A percentile compares a stretch with the other conserved stretches of the same genome.
phyloP scores from a whole-genome alignment of 495 filamentous ascomycete genomes.

The Pyrenula aspistea region DNA sequence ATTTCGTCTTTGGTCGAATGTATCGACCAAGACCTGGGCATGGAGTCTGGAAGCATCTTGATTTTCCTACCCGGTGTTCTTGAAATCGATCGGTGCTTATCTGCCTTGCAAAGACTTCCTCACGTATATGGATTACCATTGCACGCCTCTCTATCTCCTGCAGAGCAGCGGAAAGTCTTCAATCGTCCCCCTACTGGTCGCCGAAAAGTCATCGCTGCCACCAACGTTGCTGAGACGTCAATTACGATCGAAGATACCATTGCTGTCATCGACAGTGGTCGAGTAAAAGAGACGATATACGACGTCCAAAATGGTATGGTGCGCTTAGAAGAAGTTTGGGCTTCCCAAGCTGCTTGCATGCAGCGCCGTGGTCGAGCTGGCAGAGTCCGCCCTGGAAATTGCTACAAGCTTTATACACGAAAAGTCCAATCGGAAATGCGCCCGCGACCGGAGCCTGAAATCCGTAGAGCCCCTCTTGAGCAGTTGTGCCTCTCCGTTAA shows the following conservation, averaged over 20 bases:
- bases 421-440: conserved; percentile 79
- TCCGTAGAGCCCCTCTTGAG: conserved; percentile 82
- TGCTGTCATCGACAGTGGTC: conserved; percentile 88
- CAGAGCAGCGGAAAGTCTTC: conserved; percentile 82
- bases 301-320: conserved; percentile 91
- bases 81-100: conserved; percentile 77
- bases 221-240: conserved; percentile 95
- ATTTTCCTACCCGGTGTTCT: conserved; percentile 81
- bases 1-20: conserved; percentile 64
- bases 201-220: conserved; percentile 85
- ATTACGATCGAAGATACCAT: conserved; percentile 97
- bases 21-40: conserved; percentile 64
- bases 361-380: conserved; percentile 93
- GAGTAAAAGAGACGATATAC: conserved; percentile 93
- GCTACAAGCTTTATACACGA: conserved; percentile 90
- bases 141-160: conserved; percentile 80
- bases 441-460: conserved; percentile 84
- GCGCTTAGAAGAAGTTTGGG: conserved; percentile 88
- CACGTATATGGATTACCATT: conserved; percentile 73
- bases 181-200: conserved; percentile 60
- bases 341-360: conserved; percentile 87
- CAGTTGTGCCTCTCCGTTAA: conserved; percentile 89
- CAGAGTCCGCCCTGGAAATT: conserved; percentile 77
- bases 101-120: conserved; percentile 52
- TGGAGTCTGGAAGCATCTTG: conserved; percentile 70